Evolutionary conservation across 345 rosid genomes (phyloP), one percentile per base, ranked within the genome.

Genomic region (Bruguiera sexangula): DNA sequence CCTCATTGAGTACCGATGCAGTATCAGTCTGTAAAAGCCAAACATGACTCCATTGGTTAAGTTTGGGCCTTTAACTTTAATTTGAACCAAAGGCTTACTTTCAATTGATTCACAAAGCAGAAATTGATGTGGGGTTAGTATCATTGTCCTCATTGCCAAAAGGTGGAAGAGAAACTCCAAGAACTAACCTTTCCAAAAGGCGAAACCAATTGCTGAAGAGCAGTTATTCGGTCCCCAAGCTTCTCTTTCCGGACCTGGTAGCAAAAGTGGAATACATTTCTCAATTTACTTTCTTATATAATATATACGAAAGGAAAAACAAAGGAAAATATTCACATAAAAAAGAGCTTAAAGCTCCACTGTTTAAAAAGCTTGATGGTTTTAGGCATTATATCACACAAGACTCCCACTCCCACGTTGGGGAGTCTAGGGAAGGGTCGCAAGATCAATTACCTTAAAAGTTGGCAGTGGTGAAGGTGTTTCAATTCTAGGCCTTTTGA

Each of bases 171-270:
- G 29, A 52, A 71, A 63, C 60, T 67, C 51, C 66, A 65, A 68
- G 77, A 24, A 76, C 86, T 46, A 19, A 77, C 80, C 73, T 77
- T 77, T 48, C 80, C 80, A 50, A 77, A 77, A 68, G 80, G 80
- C 19, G 80, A 77, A 77, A 77, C 80, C 67, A 77, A 63, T 72
- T 77, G 80, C 61, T 77, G 80, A 29, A 77, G 80, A 16, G 80
- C 76, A 50, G 80, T 77, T 72, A 77, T 77, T 68, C 80, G 73
- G 73, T 77, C 80, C 66, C 80, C 80, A 0, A 77, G 53, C 76
- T 77, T 77, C 63, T 77, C 80, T 77, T 77, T 77, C 55, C 80
- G 76, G 62, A 77, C 80, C 80, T 77, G 76, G 65, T 48, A 16
- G 36, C 21, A 21, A 65, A 39, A 30, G 37, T 8, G 30, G 16